These are phyloP conservation scores for Isabelozyma pseudorhagii DNA, from an alignment of 805 yeast species.

Conservation along the genomic window DNA sequence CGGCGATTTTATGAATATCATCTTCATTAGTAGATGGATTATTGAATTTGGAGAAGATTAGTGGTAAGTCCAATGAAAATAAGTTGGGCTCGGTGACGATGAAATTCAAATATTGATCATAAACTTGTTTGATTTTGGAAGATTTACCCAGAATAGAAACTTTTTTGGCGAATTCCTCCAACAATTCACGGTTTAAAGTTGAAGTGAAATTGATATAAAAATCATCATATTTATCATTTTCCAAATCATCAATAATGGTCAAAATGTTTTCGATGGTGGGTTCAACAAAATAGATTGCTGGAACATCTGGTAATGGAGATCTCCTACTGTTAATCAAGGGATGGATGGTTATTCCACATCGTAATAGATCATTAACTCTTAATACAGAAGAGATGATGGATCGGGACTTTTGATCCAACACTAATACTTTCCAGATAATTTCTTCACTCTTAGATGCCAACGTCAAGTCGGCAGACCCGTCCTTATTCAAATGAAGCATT, in stretches of 20 bases:
- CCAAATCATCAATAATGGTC: slow-evolving; percentile 67
- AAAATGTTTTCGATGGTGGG: slow-evolving; percentile 79
- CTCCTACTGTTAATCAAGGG: slow-evolving; percentile 67
- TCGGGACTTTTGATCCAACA: slow-evolving; percentile 78
- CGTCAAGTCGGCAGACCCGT: slow-evolving; percentile 51
- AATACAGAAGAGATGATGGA: slow-evolving; percentile 87
- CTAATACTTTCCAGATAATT: slow-evolving; percentile 85
- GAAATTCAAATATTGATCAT: slow-evolving; percentile 90
- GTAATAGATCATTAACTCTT: slow-evolving; percentile 84
- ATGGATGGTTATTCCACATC: slow-evolving; percentile 91
- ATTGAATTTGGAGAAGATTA: slow-evolving; percentile 67
- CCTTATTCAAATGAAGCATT: slow-evolving; percentile 80
- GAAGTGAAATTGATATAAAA: slow-evolving; percentile 86
- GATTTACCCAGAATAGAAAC: slow-evolving; percentile 74
- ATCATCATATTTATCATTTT: slow-evolving; percentile 70
- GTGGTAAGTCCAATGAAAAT: slow-evolving; percentile 69
- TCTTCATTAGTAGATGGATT: slow-evolving; percentile 72
- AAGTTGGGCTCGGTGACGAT: slow-evolving; percentile 90
- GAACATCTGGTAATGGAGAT: slow-evolving; percentile 89
- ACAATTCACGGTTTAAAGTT: slow-evolving; percentile 66
- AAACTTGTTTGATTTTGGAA: slow-evolving; percentile 77
- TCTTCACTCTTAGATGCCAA: slow-evolving; percentile 60
- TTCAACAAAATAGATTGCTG: slow-evolving; percentile 86
- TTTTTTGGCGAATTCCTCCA: slow-evolving; percentile 85
- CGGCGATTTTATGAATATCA: slow-evolving; percentile 65